Base-by-base conservation (phyloP, 2,329 filamentous ascomycete species). In the Westerdykella aurantiaca region DNA sequence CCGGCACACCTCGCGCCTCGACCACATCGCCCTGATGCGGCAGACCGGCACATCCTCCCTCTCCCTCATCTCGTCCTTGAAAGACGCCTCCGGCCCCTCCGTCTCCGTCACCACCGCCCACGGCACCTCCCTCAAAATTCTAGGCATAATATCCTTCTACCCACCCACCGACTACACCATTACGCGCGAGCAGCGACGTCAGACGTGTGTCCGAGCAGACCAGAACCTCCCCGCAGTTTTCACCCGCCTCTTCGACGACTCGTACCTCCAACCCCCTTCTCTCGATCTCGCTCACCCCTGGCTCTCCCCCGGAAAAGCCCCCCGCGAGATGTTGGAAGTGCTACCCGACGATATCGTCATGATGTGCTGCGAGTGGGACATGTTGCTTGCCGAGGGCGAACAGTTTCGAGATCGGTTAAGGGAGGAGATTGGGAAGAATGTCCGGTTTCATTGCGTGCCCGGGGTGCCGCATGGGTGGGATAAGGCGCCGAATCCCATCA, bases 381-480 rank as follows among this genome's bases (percentile, higher is more conserved):
- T 83, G 80, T 67, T 83, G 12, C 69, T 82, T n/a, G 73, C 74
- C 12, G 80, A 83, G 58, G 80, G 78, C 5, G 69, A 83, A 47
- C 70, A 72, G 4, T 83, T 89, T 49, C 75, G 79, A 10, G 72
- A 80, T 41, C 72, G 83, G 16, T 62, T 88, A 7, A 61, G 70
- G 38, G 58, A 65, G 1, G 69, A 71, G 1, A 61, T 80, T 5
- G 69, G 69, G 18, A 84, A 82, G 65, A 71, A 72, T 6, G 76
- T 85, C 1, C 67, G 71, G 41, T 82, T 81, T 52, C 74, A 74
- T 21, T 76, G 81, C 64, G 73, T 85, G 2, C 67, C 71, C 3
- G 78, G 72, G 2, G 80, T 81, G 17, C 73, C 75, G 22, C 82
- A 85, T 57, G 81, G 75, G 0, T 85, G 82, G 75, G 82, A 85